phyloP scores from a whole-genome alignment of 306 rosid species.

The Oemleria cerasiformis region DNA sequence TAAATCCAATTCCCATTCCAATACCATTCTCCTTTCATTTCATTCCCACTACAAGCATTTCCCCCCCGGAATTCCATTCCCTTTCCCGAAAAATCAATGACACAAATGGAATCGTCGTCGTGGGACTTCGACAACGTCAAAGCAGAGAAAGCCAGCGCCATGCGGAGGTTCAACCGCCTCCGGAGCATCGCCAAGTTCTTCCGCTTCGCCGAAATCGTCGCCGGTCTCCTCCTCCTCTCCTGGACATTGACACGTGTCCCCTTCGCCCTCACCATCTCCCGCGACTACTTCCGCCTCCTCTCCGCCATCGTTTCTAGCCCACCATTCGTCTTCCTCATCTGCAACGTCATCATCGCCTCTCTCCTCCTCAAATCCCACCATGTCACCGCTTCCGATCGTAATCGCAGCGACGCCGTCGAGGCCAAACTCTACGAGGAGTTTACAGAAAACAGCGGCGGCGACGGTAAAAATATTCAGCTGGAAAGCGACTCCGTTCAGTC shows the following conservation, averaged over 20 bases:
- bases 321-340: constrained; percentile 64
- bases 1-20: background rate
- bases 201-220: constrained; percentile 43
- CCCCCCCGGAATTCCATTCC: background rate
- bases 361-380: constrained; percentile 49
- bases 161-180: constrained; percentile 30
- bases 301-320: constrained; percentile 41
- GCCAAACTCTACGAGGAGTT: constrained; percentile 30
- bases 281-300: constrained; percentile 36
- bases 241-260: constrained; percentile 68
- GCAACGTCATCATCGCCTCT: constrained; percentile 61
- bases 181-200: constrained; percentile 37
- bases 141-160: constrained; percentile 24
- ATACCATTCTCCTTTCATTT: background rate
- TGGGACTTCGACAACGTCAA: constrained; percentile 33
- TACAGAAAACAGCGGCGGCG: constrained; percentile 11
- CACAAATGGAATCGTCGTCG: constrained; percentile 31
- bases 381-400: constrained; percentile 1
- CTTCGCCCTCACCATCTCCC: constrained; percentile 42
- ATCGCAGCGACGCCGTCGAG: background rate
- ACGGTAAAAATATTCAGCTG: background rate
- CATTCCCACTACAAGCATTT: background rate
- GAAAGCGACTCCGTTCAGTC: constrained; percentile 1
- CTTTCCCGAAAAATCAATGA: background rate
- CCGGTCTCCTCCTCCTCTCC: constrained; percentile 35